Conservation (phyloP, 225 moss, liverwort and hornwort species). For the Sphagnum contortum region DNA sequence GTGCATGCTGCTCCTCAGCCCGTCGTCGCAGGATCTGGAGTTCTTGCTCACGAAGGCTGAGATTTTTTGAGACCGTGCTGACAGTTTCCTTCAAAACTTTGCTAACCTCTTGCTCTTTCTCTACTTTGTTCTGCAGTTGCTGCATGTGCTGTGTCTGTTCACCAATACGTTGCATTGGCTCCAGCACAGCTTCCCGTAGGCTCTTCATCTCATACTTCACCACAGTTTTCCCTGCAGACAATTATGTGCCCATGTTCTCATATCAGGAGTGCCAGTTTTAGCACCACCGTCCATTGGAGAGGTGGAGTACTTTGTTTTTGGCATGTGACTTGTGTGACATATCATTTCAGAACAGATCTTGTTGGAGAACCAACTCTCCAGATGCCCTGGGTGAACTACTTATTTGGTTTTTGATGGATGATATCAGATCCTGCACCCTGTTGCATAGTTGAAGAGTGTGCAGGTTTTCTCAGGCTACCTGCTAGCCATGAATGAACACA, state of each 20-base stretch:
- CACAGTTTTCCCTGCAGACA: conserved; percentile 61
- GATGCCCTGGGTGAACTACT: too few relatives aligned
- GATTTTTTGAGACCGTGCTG: conserved; percentile 38
- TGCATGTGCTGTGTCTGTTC: conserved; percentile 49
- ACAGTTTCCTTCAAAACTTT: conserved; percentile 56
- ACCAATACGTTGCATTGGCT: conserved; percentile 73
- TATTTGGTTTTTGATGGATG: too few relatives aligned
- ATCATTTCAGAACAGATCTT: background rate
- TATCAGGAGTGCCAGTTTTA: too few relatives aligned
- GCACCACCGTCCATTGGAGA: too few relatives aligned
- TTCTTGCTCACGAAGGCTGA: conserved; percentile 70
- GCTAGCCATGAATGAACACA: too few relatives aligned
- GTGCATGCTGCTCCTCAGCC: conserved; percentile 55
- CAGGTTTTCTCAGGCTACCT: too few relatives aligned
- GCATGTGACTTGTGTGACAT: background rate
- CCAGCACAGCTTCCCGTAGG: conserved; percentile 65
- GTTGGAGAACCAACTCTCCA: background rate
- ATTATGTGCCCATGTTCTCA: background rate
- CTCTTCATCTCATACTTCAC: conserved; percentile 74
- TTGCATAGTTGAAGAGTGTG: too few relatives aligned
- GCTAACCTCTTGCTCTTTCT: conserved; percentile 32
- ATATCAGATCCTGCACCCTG: too few relatives aligned
- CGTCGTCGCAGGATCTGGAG: conserved; percentile 57
- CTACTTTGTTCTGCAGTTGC: conserved; percentile 45
- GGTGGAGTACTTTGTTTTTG: too few relatives aligned